phyloP scores from a whole-genome alignment of 768 basidiomycete genomes.

The Sarcodon aspratus region DNA sequence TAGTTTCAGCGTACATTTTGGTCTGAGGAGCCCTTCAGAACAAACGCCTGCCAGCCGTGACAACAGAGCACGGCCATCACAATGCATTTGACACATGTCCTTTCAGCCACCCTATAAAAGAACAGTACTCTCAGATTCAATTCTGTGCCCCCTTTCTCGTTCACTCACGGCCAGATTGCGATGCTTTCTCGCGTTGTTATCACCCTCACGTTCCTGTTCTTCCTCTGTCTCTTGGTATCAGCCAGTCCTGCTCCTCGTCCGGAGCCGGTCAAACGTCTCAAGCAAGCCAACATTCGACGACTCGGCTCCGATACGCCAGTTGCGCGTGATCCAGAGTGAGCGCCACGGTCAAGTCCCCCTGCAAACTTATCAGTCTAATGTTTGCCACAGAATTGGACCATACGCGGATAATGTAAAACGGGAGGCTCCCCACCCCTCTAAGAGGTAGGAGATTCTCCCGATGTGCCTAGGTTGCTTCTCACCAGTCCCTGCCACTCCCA shows the following conservation, averaged over 20 bases:
- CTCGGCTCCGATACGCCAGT: neutral
- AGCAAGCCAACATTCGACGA: neutral
- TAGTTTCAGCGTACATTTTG: too few species aligned
- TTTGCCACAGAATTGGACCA: neutral
- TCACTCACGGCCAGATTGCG: neutral
- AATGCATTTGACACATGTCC: neutral
- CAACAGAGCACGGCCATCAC: too few species aligned
- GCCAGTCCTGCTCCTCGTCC: neutral
- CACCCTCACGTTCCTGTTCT: neutral
- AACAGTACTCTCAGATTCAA: neutral
- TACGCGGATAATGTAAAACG: too few species aligned
- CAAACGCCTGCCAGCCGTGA: too few species aligned
- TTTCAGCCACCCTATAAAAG: neutral
- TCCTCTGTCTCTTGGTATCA: neutral
- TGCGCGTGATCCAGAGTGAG: neutral
- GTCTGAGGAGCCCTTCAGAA: too few species aligned
- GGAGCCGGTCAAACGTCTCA: neutral
- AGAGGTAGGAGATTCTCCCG: too few species aligned
- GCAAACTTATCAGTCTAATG: neutral
- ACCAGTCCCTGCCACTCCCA: too few species aligned
- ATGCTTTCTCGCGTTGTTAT: neutral
- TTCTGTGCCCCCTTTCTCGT: neutral
- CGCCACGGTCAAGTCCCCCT: neutral
- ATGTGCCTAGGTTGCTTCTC: too few species aligned
- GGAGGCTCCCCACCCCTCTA: too few species aligned